A percentile compares a stretch with the other conserved stretches of the same genome.
Conservation (phyloP, 2,329 filamentous ascomycete genomes). For the Cephalotrichum gorgonifer region DNA sequence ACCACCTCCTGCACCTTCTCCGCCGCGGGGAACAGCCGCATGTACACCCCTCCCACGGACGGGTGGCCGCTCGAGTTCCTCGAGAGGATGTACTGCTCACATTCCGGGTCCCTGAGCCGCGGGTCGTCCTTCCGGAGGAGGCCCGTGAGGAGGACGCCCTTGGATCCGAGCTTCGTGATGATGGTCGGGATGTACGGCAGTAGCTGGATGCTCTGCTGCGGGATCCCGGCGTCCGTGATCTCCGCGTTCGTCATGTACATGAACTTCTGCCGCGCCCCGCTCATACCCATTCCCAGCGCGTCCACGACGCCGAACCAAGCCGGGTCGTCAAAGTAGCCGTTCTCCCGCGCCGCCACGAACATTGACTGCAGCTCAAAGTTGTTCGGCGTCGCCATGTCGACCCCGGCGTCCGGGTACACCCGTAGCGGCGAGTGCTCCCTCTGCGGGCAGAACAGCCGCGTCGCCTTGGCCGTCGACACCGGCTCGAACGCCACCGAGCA, state of each 20-base stretch:
- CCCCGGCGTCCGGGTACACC: constrained; percentile 49
- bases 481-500: constrained; percentile 73
- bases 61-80: constrained; percentile 43
- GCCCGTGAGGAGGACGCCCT: constrained; percentile 66
- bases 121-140: constrained; percentile 59
- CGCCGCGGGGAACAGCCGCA: constrained; percentile 58
- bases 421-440: constrained; percentile 27
- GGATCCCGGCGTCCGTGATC: constrained; percentile 71
- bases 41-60: constrained; percentile 67
- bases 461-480: constrained; percentile 72
- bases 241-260: constrained; percentile 53
- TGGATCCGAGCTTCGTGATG: constrained; percentile 68
- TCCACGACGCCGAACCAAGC: constrained; percentile 78
- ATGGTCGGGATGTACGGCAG: constrained; percentile 82
- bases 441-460: constrained; percentile 49
- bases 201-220: constrained; percentile 73
- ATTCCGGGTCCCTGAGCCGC: constrained; percentile 50
- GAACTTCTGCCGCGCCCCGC: constrained; percentile 61
- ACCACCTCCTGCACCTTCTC: constrained; percentile 61
- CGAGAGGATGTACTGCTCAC: constrained; percentile 61
- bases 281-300: constrained; percentile 61
- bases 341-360: constrained; percentile 57
- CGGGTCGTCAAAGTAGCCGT: constrained; percentile 56
- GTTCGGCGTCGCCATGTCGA: constrained; percentile 76
- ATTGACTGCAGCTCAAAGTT: constrained; percentile 71